phyloP scores from a whole-genome alignment of 169 alveolate genomes.

The Eimeria acervulina region DNA sequence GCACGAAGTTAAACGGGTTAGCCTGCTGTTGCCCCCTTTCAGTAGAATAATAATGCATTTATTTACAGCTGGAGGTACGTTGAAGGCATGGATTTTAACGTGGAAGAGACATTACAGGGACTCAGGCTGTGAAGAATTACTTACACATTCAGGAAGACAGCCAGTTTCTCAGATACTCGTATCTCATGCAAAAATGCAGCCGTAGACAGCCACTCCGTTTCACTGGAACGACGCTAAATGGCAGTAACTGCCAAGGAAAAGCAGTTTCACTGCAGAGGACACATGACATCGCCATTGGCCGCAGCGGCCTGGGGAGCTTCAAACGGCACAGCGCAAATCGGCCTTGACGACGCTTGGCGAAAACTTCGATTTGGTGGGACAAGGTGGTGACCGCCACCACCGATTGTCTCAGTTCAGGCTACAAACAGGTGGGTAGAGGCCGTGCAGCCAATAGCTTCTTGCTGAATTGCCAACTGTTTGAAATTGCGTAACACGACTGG shows the following conservation, averaged over 20 bases:
- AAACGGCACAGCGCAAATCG: not conserved
- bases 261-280: not conserved
- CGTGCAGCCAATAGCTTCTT: not conserved
- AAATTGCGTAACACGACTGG: not conserved
- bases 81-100: not conserved
- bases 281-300: not conserved
- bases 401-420: not conserved
- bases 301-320: not conserved
- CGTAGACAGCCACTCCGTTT: not conserved
- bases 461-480: not conserved
- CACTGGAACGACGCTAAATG: not conserved
- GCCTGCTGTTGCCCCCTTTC: not conserved
- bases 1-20: not conserved
- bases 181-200: too few species aligned
- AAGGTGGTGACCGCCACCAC: not conserved
- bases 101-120: not conserved
- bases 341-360: not conserved
- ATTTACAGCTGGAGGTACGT: too few species aligned
- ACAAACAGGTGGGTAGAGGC: not conserved
- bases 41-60: not conserved
- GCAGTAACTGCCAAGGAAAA: not conserved
- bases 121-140: not conserved
- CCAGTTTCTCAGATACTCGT: not conserved
- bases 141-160: not conserved
- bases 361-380: not conserved